Percentiles rank a stretch among this genome's conserved stretches.
phyloP scores from a whole-genome alignment of 208 protist genomes.

The Leishmania turanica region DNA sequence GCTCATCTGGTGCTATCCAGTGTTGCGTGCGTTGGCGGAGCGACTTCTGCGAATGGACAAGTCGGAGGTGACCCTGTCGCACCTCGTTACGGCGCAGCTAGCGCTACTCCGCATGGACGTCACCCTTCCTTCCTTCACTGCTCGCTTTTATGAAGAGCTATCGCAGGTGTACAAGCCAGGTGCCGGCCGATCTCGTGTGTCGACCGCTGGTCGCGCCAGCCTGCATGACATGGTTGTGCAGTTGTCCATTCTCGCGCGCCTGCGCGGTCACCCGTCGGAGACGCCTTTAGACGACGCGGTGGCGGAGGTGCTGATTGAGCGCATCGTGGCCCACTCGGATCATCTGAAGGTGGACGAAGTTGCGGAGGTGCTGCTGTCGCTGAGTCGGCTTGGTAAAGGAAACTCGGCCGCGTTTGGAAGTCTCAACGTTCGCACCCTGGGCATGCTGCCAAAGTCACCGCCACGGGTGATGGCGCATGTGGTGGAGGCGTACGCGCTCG shows the following conservation, averaged over 20 bases:
- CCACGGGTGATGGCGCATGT: slow-evolving; percentile 53
- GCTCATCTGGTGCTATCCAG: slow-evolving; percentile 78
- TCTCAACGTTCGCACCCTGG: slow-evolving; percentile 56
- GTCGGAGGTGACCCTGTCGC: slow-evolving; percentile 37
- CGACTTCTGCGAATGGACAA: slow-evolving; percentile 20
- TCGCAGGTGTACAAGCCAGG: not conserved
- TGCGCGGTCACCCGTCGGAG: slow-evolving; percentile 1
- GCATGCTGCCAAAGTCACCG: slow-evolving; percentile 52
- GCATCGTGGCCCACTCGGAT: slow-evolving; percentile 10
- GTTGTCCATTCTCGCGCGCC: slow-evolving; percentile 41
- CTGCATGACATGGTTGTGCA: slow-evolving; percentile 35
- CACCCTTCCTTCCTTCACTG: slow-evolving; percentile 33
- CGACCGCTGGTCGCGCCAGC: not conserved
- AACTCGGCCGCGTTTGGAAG: slow-evolving; percentile 14
- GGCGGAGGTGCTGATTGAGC: slow-evolving; percentile 3
- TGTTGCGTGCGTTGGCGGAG: slow-evolving; percentile 62
- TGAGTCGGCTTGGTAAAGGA: slow-evolving; percentile 47
- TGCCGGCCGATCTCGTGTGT: not conserved
- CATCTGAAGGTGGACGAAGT: slow-evolving; percentile 40
- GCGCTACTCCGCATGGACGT: slow-evolving; percentile 79
- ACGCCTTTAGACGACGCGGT: not conserved
- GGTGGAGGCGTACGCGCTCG: slow-evolving; percentile 54
- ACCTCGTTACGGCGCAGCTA: slow-evolving; percentile 59
- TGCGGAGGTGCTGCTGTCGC: slow-evolving; percentile 69
- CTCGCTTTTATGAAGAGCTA: slow-evolving; percentile 19